Evolutionary conservation across 2,329 filamentous ascomycete genomes (phyloP).

Genomic region (Nothophoma quercina): DNA sequence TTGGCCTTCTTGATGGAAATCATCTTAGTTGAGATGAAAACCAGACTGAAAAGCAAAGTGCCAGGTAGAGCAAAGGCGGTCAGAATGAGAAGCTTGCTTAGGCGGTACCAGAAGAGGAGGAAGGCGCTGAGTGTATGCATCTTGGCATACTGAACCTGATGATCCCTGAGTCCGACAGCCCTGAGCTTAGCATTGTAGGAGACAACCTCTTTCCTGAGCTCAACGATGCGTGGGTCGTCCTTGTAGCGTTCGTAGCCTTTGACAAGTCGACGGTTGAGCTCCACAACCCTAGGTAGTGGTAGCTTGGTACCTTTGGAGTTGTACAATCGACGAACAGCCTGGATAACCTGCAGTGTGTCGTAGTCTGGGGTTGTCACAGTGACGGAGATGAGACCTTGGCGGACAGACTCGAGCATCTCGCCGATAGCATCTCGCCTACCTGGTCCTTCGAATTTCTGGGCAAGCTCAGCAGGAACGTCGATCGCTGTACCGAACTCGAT

Average conservation of each 20-base stretch:
- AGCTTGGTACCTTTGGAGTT: constrained; percentile 94
- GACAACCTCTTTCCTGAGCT: constrained; percentile 76
- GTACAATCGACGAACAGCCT: constrained; percentile 91
- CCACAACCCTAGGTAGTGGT: constrained; percentile 88
- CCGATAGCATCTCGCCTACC: constrained; percentile 82
- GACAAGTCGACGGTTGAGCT: constrained; percentile 89
- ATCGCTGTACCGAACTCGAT: constrained; percentile 93
- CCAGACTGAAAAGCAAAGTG: constrained; percentile 76
- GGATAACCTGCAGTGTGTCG: constrained; percentile 87
- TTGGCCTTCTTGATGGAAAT: constrained; percentile 49
- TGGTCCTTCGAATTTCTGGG: constrained; percentile 80
- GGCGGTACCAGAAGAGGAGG: constrained; percentile 78
- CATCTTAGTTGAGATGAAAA: constrained; percentile 48
- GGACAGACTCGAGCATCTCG: constrained; percentile 83
- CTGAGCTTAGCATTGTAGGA: constrained; percentile 88
- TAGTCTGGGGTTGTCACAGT: constrained; percentile 94
- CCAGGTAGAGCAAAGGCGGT: constrained; percentile 85
- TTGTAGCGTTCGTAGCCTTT: constrained; percentile 94
- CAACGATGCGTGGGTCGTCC: constrained; percentile 82
- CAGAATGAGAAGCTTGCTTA: constrained; percentile 78
- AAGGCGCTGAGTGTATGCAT: constrained; percentile 81
- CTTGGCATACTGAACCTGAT: constrained; percentile 91
- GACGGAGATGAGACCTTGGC: constrained; percentile 83
- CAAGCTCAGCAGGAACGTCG: constrained; percentile 81
- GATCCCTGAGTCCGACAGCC: constrained; percentile 86